Evolutionary conservation across 352 stramenopile species (phyloP).

Genomic region (Globisporangium canariense): DNA sequence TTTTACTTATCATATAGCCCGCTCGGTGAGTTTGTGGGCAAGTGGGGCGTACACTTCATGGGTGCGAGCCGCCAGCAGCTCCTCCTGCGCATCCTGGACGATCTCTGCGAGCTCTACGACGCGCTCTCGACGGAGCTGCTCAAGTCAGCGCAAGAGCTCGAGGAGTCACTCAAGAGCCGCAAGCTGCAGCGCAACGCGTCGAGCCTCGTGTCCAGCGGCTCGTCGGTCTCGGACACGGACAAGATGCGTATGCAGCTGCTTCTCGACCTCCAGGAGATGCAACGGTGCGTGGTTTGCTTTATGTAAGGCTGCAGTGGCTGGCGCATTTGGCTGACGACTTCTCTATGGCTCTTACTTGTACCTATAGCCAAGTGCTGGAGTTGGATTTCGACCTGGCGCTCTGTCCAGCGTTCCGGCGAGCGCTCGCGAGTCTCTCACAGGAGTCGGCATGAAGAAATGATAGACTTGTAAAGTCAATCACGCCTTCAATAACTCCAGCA

Average conservation of each 20-base stretch:
- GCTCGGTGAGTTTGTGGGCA: slow-evolving; percentile 65
- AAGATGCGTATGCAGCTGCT: slow-evolving; percentile 84
- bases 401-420: slow-evolving; percentile 28
- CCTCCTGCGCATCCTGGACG: slow-evolving; percentile 48
- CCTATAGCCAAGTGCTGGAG: slow-evolving; percentile 41
- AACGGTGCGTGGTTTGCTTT: slow-evolving; percentile 36
- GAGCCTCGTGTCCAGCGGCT: slow-evolving; percentile 16
- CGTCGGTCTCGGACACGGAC: slow-evolving; percentile 69
- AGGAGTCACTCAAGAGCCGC: slow-evolving; percentile 86
- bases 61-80: slow-evolving; percentile 35
- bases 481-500: background rate
- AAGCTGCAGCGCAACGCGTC: slow-evolving; percentile 66
- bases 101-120: slow-evolving; percentile 58
- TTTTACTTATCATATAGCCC: slow-evolving; percentile 29
- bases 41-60: slow-evolving; percentile 65
- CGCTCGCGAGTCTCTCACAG: slow-evolving; percentile 17
- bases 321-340: slow-evolving; percentile 1
- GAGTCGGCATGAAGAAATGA: background rate
- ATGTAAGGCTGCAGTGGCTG: background rate
- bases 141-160: slow-evolving; percentile 72
- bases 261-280: slow-evolving; percentile 71
- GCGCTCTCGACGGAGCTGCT: slow-evolving; percentile 70
- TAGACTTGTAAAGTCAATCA: background rate
- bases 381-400: slow-evolving; percentile 43
- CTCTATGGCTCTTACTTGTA: slow-evolving; percentile 1